These are phyloP conservation scores for Daucus carota DNA, from an alignment of 129 eudicot genomes.

Conservation along the genomic window DH1_v3.0 NC_030382.2:57118501-57119000, in stretches of 20 bases:
- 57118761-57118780: neutral
- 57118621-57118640: neutral
- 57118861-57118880: constrained; percentile 78
- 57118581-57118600: neutral
- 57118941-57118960: constrained; percentile 74
- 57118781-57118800: neutral
- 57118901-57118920: constrained; percentile 88
- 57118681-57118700: neutral
- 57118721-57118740: neutral
- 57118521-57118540: constrained; percentile 93
- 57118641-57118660: neutral
- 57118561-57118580: neutral
- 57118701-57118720: neutral
- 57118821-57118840: constrained; percentile 38
- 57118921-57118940: constrained; percentile 75
- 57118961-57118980: constrained; percentile 88
- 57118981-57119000: constrained; percentile 76
- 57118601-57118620: neutral
- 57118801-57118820: neutral
- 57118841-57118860: constrained; percentile 94
- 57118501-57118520: constrained; percentile 67
- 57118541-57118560: constrained; percentile 48
- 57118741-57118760: neutral
- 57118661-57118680: neutral
- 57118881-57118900: constrained; percentile 72